Conservation (phyloP, 2,329 filamentous ascomycete genomes). For the Colletotrichum plurivorum region DNA sequence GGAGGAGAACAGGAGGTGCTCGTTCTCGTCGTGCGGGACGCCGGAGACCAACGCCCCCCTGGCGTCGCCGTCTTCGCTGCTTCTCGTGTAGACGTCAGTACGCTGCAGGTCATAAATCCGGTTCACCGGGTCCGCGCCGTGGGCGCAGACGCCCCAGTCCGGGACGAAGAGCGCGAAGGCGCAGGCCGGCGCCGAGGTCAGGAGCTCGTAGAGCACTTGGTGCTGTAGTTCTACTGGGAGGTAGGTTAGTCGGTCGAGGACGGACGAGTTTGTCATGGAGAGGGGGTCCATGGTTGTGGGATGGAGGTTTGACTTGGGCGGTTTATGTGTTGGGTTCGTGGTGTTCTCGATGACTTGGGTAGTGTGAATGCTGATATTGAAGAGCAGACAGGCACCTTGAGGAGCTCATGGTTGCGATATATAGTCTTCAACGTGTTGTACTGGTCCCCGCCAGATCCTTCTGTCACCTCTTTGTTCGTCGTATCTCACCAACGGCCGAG, state of each 20-base stretch:
- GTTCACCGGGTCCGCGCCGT: conserved; percentile 22
- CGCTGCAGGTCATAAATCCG: conserved; percentile 30
- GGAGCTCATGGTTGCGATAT: too few species aligned
- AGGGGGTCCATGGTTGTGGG: background rate
- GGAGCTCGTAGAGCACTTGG: conserved; percentile 21
- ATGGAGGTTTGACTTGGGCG: background rate
- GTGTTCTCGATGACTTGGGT: background rate
- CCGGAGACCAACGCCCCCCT: conserved; percentile 9
- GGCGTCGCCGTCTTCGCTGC: background rate
- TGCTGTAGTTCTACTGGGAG: conserved; percentile 34
- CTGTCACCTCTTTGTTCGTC: conserved; percentile 13
- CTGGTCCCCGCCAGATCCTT: too few species aligned
- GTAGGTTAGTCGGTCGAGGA: conserved; percentile 18
- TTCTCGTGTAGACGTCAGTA: conserved; percentile 29
- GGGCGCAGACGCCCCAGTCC: conserved; percentile 33
- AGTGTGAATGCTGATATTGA: background rate
- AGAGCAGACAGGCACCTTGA: background rate
- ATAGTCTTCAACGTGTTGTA: too few species aligned
- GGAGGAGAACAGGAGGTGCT: conserved; percentile 13
- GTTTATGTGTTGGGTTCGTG: background rate
- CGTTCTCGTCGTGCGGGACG: background rate
- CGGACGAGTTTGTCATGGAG: background rate
- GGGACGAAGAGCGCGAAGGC: conserved; percentile 30
- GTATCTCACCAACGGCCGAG: background rate
- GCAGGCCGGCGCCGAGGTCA: conserved; percentile 23